phyloP scores from a whole-genome alignment of 805 yeast genomes.

The Candida pini region DNA sequence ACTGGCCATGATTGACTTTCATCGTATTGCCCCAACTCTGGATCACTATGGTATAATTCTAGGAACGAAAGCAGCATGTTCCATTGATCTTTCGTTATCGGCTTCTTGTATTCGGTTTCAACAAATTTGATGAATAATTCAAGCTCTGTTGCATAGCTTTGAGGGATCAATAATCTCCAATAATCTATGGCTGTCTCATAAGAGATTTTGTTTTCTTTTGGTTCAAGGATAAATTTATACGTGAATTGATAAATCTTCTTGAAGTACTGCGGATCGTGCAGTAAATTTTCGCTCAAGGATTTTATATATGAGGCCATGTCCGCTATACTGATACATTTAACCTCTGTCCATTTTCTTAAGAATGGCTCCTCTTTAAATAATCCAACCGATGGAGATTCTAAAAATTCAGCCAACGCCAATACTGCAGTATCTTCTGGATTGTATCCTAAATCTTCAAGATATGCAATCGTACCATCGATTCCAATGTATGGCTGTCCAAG shows the following conservation, averaged over 20 bases:
- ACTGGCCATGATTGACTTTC: conserved; percentile 92
- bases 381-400: conserved; percentile 66
- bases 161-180: conserved; percentile 64
- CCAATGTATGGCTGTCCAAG: conserved; percentile 42
- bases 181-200: conserved; percentile 63
- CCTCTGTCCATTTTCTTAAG: conserved; percentile 51
- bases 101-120: conserved; percentile 33
- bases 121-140: conserved; percentile 59
- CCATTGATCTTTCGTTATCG: conserved; percentile 76
- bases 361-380: conserved; percentile 47
- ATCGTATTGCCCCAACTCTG: conserved; percentile 54
- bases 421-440: conserved; percentile 72
- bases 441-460: conserved; percentile 60
- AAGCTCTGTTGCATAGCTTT: conserved; percentile 24
- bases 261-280: conserved; percentile 37
- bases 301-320: conserved; percentile 43
- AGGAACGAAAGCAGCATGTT: conserved; percentile 71
- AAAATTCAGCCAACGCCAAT: conserved; percentile 62
- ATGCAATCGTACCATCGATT: conserved; percentile 70
- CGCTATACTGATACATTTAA: conserved; percentile 24
- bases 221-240: conserved; percentile 59
- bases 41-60: conserved; percentile 45
- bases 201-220: conserved; percentile 50
- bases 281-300: conserved; percentile 29
- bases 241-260: conserved; percentile 64